Evolutionary conservation across 495 filamentous ascomycete genomes (phyloP).

Genomic region (Penicillium odoratum): DNA sequence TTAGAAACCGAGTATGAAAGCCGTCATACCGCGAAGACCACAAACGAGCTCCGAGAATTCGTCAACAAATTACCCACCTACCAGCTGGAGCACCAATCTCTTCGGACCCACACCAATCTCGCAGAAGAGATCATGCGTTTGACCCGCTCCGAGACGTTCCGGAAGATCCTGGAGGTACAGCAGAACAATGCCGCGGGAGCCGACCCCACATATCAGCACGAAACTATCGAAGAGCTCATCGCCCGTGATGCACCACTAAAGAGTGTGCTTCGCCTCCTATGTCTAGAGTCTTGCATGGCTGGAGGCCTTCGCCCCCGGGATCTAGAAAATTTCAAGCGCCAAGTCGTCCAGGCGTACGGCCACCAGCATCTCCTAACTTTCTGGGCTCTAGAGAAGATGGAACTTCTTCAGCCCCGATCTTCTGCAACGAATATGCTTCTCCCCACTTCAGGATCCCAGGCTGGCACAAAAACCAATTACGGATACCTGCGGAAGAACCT

Average conservation of each 20-base stretch:
- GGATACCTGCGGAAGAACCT: conserved; percentile 80
- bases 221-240: conserved; percentile 90
- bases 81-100: conserved; percentile 87
- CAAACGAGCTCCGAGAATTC: conserved; percentile 86
- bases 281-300: conserved; percentile 85
- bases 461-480: conserved; percentile 82
- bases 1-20: conserved; percentile 86
- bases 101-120: conserved; percentile 87
- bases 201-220: conserved; percentile 84
- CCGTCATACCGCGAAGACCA: conserved; percentile 84
- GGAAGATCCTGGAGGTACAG: conserved; percentile 85
- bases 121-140: conserved; percentile 94
- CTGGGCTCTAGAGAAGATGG: conserved; percentile 84
- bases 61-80: conserved; percentile 88
- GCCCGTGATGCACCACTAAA: conserved; percentile 76
- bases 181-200: conserved; percentile 92
- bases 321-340: conserved; percentile 82
- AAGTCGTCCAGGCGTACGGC: conserved; percentile 89
- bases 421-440: conserved; percentile 71
- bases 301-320: conserved; percentile 86
- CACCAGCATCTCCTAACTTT: conserved; percentile 92
- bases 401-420: conserved; percentile 71
- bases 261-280: conserved; percentile 79
- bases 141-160: conserved; percentile 85
- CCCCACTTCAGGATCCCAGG: conserved; percentile 56